These are phyloP conservation scores for Candida pseudoviswanathii DNA, from an alignment of 1,139 yeast species.

Conservation along the genomic window DNA sequence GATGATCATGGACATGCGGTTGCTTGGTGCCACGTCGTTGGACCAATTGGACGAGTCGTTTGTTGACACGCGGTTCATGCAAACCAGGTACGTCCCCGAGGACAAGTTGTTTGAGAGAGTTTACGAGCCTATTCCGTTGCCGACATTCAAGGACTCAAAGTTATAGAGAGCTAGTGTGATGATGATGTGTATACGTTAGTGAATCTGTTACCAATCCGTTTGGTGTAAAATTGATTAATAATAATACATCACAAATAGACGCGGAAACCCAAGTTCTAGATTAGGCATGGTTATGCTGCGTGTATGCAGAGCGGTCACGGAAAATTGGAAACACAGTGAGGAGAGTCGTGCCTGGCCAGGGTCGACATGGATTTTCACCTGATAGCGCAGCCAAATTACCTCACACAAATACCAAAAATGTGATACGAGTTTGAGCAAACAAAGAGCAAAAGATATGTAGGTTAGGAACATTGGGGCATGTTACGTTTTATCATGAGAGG, in stretches of 20 bases:
- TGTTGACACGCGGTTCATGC: constrained; percentile 30
- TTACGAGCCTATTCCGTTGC: constrained; percentile 41
- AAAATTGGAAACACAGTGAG: background rate
- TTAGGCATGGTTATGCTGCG: background rate
- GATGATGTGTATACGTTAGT: too few relatives aligned
- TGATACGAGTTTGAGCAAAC: background rate
- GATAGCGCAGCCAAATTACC: background rate
- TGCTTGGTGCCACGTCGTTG: constrained; percentile 73
- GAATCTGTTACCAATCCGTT: too few relatives aligned
- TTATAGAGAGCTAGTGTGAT: constrained; percentile 15
- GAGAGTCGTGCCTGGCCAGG: background rate
- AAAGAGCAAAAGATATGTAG: background rate
- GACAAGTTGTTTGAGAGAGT: constrained; percentile 39
- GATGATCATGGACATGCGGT: constrained; percentile 83
- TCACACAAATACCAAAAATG: background rate
- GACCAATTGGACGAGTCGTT: constrained; percentile 58
- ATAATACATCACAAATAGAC: background rate
- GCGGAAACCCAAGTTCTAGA: background rate
- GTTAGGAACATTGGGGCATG: background rate
- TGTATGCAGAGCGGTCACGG: too few relatives aligned
- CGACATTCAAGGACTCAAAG: constrained; percentile 33
- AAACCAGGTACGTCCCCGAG: constrained; percentile 28
- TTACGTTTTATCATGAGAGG: background rate
- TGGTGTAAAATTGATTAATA: background rate
- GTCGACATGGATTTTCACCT: background rate